Conservation (phyloP, 139 green algal species). For the Closterium sp. region DNA sequence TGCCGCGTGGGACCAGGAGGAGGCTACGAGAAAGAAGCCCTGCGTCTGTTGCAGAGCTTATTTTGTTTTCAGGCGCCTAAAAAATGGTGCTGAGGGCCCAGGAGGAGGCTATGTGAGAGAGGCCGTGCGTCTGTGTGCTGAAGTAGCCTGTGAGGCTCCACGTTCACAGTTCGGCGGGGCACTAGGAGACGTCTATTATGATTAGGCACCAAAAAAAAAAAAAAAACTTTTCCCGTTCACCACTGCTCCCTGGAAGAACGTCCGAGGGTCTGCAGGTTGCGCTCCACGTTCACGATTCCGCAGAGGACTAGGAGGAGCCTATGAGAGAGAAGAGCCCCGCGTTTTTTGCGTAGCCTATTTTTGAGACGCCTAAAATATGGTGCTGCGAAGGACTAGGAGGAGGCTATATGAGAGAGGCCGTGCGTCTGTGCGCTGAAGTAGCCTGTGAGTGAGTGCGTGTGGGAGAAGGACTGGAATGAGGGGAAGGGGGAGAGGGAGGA, state of each 20-base stretch:
- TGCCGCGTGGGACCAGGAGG: conserved; percentile 86
- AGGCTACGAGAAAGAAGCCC: conserved; percentile 92
- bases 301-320: conserved; percentile 90
- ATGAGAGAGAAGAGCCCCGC: conserved; percentile 88
- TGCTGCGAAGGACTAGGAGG: conserved; percentile 85
- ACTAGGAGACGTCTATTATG: no score
- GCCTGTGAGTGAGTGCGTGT: conserved; percentile 5
- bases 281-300: conserved; percentile 95
- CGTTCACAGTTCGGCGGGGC: no score
- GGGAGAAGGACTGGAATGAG: background rate
- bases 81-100: conserved; percentile 92
- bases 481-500: background rate
- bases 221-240: conserved; percentile 79
- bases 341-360: no score
- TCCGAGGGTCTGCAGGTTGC: conserved; percentile 97
- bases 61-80: no score
- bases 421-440: conserved; percentile 92
- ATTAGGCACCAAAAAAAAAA: no score
- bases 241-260: no score
- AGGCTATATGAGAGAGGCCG: conserved; percentile 91
- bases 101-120: conserved; percentile 91
- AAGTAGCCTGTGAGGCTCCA: conserved; percentile 57
- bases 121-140: conserved; percentile 94
- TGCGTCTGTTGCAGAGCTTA: conserved; percentile 94
- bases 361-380: no score